Evolutionary conservation across 1,284 basidiomycete genomes (phyloP).

Genomic region (Austroboletus novae-zelandiae): DNA sequence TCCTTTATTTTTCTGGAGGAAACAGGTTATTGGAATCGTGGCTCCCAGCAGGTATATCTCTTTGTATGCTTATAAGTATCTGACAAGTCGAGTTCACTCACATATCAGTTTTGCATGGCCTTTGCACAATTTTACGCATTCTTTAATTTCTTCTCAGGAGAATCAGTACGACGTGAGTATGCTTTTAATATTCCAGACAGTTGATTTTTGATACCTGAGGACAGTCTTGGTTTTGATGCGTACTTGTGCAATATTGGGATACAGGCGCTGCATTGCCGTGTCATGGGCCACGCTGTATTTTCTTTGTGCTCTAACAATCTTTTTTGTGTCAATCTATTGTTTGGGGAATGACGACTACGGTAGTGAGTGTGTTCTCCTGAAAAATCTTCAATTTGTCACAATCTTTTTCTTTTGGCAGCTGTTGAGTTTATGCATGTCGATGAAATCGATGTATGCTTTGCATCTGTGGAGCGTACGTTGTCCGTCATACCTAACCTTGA

Average conservation of each 20-base stretch:
- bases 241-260: constrained; percentile 18
- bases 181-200: not conserved
- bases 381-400: not conserved
- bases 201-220: not conserved
- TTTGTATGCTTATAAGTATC: not conserved
- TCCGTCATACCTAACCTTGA: not conserved
- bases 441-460: constrained; percentile 11
- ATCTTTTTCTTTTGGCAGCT: constrained; percentile 1
- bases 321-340: not conserved
- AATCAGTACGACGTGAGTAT: constrained; percentile 23
- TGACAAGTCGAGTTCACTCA: not conserved
- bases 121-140: constrained; percentile 4
- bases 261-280: constrained; percentile 1
- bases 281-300: constrained; percentile 6
- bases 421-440: constrained; percentile 5
- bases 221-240: constrained; percentile 26
- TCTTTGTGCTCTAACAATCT: constrained; percentile 3
- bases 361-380: constrained; percentile 7
- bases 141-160: constrained; percentile 15
- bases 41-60: not conserved
- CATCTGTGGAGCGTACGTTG: constrained; percentile 9
- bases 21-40: not conserved
- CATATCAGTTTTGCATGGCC: constrained; percentile 19
- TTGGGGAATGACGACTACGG: too few relatives aligned
- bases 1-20: constrained; percentile 1